Evolutionary conservation across 306 rosid genomes (phyloP).

Genomic region (Castanea mollissima): DNA sequence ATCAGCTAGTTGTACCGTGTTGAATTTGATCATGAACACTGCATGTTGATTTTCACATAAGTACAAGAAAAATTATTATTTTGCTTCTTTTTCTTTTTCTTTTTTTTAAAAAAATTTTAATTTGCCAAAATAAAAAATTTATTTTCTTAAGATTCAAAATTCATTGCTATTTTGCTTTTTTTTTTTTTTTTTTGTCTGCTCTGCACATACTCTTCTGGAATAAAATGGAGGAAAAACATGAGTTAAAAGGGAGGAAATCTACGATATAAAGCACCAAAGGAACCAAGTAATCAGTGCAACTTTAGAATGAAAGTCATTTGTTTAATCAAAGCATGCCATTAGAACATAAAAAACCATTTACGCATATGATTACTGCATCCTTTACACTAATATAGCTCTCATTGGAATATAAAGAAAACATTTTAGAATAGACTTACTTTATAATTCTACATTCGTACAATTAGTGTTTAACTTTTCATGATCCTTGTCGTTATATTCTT

Average conservation of each 20-base stretch:
- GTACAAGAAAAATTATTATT: not conserved
- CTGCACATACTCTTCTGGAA: conserved; percentile 1
- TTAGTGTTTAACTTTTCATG: conserved; percentile 14
- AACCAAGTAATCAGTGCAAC: conserved; percentile 12
- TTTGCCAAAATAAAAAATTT: not conserved
- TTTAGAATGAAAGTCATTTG: conserved; percentile 20
- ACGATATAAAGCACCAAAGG: conserved; percentile 27
- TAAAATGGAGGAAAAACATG: conserved; percentile 18
- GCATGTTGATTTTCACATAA: not conserved
- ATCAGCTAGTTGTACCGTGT: not conserved
- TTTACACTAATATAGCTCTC: conserved; percentile 23
- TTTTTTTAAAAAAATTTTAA: too few species aligned
- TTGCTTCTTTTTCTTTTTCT: too few species aligned
- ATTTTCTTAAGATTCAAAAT: not conserved
- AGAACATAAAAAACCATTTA: conserved; percentile 20
- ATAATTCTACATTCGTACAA: not conserved
- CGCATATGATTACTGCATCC: conserved; percentile 28
- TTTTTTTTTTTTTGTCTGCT: not conserved
- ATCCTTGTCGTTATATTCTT: conserved; percentile 34
- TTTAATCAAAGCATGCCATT: conserved; percentile 18
- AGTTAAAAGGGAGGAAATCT: not conserved
- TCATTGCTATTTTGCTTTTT: not conserved
- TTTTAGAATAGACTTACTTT: not conserved
- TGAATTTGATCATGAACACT: not conserved
- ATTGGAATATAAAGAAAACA: not conserved